Conservation (phyloP, 2,329 filamentous ascomycete genomes). For the Coleophoma eucalyptorum region DNA sequence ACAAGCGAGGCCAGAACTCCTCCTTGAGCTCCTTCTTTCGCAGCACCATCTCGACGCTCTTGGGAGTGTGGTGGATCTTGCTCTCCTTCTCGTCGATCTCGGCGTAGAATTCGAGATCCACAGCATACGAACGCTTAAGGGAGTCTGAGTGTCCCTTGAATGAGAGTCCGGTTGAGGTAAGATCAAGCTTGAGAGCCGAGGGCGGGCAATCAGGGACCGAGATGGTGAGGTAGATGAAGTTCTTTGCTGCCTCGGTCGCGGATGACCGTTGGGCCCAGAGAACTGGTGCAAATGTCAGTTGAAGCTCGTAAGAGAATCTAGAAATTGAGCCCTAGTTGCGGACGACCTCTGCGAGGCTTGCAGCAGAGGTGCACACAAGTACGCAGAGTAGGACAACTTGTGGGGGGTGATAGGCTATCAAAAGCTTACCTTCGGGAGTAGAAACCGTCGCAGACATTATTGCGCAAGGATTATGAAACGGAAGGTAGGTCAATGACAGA, state of each 20-base stretch:
- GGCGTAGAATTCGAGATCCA: slow-evolving; percentile 82
- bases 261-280: slow-evolving; percentile 98
- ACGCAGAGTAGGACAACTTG: neutral
- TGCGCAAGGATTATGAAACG: neutral
- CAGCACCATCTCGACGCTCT: slow-evolving; percentile 86
- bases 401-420: neutral
- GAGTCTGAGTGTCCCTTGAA: slow-evolving; percentile 82
- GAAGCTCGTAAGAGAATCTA: neutral
- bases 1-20: slow-evolving; percentile 92
- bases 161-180: slow-evolving; percentile 71
- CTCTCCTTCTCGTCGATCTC: slow-evolving; percentile 85
- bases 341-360: neutral
- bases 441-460: slow-evolving; percentile 5
- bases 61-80: slow-evolving; percentile 84
- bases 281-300: slow-evolving; percentile 50
- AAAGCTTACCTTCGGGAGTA: slow-evolving; percentile 6
- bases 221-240: slow-evolving; percentile 93
- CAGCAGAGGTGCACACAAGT: neutral
- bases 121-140: slow-evolving; percentile 82
- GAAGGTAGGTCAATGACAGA: neutral
- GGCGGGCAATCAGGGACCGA: slow-evolving; percentile 79
- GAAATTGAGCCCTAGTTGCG: neutral
- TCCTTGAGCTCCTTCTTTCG: slow-evolving; percentile 95
- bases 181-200: slow-evolving; percentile 73
- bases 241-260: slow-evolving; percentile 73